Evolutionary conservation across 345 rosid genomes (phyloP).

Genomic region (Aegle marmelos): DNA sequence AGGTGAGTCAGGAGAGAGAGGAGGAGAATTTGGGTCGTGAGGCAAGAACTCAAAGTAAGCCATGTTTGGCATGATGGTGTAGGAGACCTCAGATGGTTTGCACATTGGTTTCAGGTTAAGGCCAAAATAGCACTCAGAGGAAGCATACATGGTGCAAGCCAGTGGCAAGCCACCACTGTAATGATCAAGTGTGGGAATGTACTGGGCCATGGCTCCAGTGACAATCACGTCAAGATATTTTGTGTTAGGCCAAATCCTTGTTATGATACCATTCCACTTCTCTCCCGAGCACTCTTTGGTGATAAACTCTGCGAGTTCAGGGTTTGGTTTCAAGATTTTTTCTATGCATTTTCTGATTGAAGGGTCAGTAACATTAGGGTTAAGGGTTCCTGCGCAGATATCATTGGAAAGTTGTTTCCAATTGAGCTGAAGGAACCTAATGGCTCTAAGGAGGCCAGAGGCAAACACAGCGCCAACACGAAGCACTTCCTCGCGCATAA

Average conservation of each 20-base stretch:
- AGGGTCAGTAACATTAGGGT: conserved; percentile 49
- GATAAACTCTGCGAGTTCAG: conserved; percentile 56
- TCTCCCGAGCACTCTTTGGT: conserved; percentile 44
- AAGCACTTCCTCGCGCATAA: conserved; percentile 66
- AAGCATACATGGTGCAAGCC: conserved; percentile 95
- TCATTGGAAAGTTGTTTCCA: conserved; percentile 64
- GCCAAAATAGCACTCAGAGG: conserved; percentile 93
- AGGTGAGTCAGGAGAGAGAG: conserved; percentile 27
- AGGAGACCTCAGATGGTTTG: conserved; percentile 77
- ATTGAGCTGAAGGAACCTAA: conserved; percentile 67
- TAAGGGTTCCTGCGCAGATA: conserved; percentile 57
- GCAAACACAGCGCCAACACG: conserved; percentile 92
- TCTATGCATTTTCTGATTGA: conserved; percentile 43
- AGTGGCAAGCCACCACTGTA: conserved; percentile 75
- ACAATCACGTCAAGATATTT: conserved; percentile 88
- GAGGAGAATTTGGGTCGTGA: conserved; percentile 7
- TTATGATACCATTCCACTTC: conserved; percentile 70
- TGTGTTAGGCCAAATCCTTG: conserved; percentile 83
- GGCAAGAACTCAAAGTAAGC: conserved; percentile 82
- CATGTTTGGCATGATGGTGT: conserved; percentile 95
- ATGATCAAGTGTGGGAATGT: conserved; percentile 82
- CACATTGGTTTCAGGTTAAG: conserved; percentile 77
- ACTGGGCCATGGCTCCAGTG: conserved; percentile 96
- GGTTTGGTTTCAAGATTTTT: conserved; percentile 57
- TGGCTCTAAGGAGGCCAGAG: conserved; percentile 82